Evolutionary conservation across 306 rosid genomes (phyloP).

Genomic region (Neltuma alba): DNA sequence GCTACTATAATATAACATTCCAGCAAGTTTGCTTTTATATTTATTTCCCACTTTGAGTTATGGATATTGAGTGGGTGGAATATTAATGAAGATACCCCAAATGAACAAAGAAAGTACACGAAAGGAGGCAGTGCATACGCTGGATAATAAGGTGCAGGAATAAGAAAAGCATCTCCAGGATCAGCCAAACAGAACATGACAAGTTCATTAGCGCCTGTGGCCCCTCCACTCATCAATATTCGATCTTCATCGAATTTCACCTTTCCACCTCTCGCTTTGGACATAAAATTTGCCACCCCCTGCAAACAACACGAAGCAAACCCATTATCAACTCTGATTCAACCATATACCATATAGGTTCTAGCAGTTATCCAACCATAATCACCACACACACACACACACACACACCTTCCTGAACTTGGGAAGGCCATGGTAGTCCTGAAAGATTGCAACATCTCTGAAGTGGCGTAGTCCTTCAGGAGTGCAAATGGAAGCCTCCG

Average conservation of each 20-base stretch:
- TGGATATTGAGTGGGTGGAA: not conserved
- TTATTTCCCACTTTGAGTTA: not conserved
- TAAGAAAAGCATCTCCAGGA: slow-evolving; percentile 66
- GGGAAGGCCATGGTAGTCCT: slow-evolving; percentile 66
- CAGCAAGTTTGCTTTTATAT: not conserved
- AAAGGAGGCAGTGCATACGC: slow-evolving; percentile 44
- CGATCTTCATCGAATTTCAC: slow-evolving; percentile 56
- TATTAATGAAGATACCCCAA: not conserved
- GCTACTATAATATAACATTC: no score
- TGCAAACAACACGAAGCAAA: not conserved
- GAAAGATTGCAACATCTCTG: slow-evolving; percentile 54
- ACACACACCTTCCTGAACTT: slow-evolving; percentile 55
- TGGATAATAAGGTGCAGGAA: slow-evolving; percentile 71
- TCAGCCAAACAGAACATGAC: slow-evolving; percentile 66
- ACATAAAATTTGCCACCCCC: slow-evolving; percentile 70
- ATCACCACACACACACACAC: not conserved
- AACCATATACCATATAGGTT: not conserved
- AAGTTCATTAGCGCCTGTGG: slow-evolving; percentile 68
- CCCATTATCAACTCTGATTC: not conserved
- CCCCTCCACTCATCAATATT: slow-evolving; percentile 71
- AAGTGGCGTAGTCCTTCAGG: slow-evolving; percentile 50
- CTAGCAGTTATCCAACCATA: not conserved
- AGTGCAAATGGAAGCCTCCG: slow-evolving; percentile 62
- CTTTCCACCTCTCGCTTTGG: slow-evolving; percentile 57
- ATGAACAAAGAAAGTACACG: not conserved